Base-by-base conservation (phyloP, 495 filamentous ascomycete genomes). In the Lophiotrema nucula region DNA sequence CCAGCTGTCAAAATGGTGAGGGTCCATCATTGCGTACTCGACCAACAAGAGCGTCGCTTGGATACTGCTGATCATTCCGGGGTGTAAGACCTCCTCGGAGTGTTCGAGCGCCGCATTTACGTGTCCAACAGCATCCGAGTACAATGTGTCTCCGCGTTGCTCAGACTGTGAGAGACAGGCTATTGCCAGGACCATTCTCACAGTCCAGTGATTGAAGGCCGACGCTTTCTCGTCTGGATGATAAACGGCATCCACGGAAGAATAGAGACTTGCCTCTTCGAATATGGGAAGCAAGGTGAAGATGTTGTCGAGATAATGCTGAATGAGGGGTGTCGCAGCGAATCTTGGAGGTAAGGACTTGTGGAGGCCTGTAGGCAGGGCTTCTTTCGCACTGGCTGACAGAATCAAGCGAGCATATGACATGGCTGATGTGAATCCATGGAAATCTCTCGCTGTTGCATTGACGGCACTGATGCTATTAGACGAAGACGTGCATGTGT, bases 121-220 rank as follows among this genome's bases (percentile, higher is more conserved):
- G 63, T 88, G 83, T 27, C 78, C 77, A 33, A 88, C 69, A 18
- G 86, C 88, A 50, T 85, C 79, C 27, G 72, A 72, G 56, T 88
- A 88, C 44, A 78, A 76, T 1, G 77, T 73, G 59, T 92, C 89
- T 39, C 79, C 80, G 28, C 74, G 79, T 46, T 77, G 79, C 64
- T 82, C 80, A 41, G 90, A 96, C 52, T 87, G 78, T 0, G 87
- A 84, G 3, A 81, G 82, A 46, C 82, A 88, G 10, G 84, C 80
- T 38, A 95, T 88, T 11, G 90, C 92, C 8, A 97, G 76, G 3
- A 95, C 88, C 87, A 96, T 88, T 64, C 88, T 89, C 26, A 96
- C 77, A 15, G 85, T 84, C 85, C 88, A 97, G 65, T 86, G 81
- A 56, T 97, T 90, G 46, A 86, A 81, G 15, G 87, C 82, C 37